Evolutionary conservation across 495 filamentous ascomycete species (phyloP).

Genomic region (Aspergillus cavernicola): DNA sequence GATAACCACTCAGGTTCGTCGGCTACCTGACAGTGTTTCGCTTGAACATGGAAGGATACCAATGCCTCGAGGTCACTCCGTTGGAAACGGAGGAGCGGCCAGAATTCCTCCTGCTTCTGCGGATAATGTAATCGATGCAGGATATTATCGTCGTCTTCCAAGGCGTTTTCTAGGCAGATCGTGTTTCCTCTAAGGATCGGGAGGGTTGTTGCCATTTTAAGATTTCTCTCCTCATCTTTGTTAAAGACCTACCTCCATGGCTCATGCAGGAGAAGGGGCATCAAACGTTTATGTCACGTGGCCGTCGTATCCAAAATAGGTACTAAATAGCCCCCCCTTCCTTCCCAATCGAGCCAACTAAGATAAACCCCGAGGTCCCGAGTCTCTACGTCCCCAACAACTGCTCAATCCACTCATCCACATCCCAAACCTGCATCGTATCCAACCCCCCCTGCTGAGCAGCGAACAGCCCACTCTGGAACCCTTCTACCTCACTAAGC

Average conservation of each 20-base stretch:
- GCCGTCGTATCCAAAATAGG: too few species aligned
- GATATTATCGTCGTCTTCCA: neutral
- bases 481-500: neutral
- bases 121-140: neutral
- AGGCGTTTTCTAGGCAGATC: neutral
- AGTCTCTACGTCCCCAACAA: too few species aligned
- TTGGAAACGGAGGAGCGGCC: neutral
- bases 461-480: neutral
- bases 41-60: constrained; percentile 22
- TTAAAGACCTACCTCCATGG: too few species aligned
- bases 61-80: constrained; percentile 17
- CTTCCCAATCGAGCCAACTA: too few species aligned
- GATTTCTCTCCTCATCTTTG: too few species aligned
- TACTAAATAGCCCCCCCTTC: too few species aligned
- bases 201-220: neutral
- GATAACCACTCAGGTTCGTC: constrained; percentile 30
- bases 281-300: too few species aligned
- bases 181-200: neutral
- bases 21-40: constrained; percentile 20
- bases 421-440: neutral
- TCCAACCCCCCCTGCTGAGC: neutral
- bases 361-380: too few species aligned
- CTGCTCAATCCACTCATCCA: neutral
- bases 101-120: constrained; percentile 8
- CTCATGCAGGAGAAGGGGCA: too few species aligned